phyloP scores from a whole-genome alignment of 2,329 filamentous ascomycete species.

The Aspergillus sp. region DNA sequence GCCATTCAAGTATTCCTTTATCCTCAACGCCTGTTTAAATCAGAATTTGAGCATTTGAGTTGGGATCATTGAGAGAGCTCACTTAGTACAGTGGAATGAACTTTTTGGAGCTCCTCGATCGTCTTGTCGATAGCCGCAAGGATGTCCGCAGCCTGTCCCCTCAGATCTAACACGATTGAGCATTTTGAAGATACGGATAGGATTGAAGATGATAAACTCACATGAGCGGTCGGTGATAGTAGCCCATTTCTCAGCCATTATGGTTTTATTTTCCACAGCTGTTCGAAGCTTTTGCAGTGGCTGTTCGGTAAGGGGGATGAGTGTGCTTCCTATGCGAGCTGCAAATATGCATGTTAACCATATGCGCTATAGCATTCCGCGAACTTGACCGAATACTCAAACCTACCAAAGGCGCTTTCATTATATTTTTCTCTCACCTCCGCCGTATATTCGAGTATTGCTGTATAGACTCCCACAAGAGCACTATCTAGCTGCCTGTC shows the following conservation, averaged over 20 bases:
- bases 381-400: no score
- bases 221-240: background rate
- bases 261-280: background rate
- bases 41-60: background rate
- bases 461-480: background rate
- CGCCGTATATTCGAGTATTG: background rate
- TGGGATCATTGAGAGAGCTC: background rate
- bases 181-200: background rate
- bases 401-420: background rate
- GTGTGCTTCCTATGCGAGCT: background rate
- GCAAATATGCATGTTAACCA: no score
- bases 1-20: background rate
- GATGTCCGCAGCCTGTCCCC: background rate
- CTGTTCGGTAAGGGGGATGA: background rate
- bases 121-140: background rate
- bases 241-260: background rate
- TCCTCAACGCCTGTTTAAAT: background rate
- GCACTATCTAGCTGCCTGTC: background rate
- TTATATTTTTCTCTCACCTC: background rate
- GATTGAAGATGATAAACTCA: background rate
- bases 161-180: background rate
- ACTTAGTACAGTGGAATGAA: background rate
- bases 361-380: no score
- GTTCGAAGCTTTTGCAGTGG: background rate
- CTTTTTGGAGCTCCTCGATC: background rate